Conservation (phyloP, 768 basidiomycete species). For the Gelatoporia subvermispora region DNA sequence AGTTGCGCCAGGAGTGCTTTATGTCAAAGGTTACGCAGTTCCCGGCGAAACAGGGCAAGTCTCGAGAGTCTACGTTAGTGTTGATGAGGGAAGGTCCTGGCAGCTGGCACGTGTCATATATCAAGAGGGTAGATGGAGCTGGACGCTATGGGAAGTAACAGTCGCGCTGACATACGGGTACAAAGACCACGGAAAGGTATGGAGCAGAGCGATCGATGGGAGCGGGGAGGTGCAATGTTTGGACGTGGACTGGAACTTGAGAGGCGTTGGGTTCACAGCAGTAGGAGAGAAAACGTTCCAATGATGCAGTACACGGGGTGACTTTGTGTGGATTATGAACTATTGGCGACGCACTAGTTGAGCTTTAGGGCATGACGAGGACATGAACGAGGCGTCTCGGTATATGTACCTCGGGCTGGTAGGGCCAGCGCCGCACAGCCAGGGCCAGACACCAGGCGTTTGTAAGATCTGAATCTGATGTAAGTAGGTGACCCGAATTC, state of each 20-base stretch:
- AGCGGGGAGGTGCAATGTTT: conserved; percentile 41
- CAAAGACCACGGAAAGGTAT: conserved; percentile 16
- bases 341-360: too few species aligned
- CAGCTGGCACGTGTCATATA: conserved; percentile 12
- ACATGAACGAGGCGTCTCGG: too few species aligned
- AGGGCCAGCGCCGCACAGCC: too few species aligned
- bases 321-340: too few species aligned
- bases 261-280: conserved; percentile 49
- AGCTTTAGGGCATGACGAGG: too few species aligned
- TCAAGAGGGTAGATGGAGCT: conserved; percentile 57
- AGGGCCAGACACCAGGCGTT: too few species aligned
- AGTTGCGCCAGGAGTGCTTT: neutral
- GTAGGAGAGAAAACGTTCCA: conserved; percentile 21
- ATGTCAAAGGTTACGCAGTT: conserved; percentile 16
- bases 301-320: too few species aligned
- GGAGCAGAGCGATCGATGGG: conserved; percentile 50
- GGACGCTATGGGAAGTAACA: conserved; percentile 63
- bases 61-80: conserved; percentile 10
- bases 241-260: conserved; percentile 56
- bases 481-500: too few species aligned
- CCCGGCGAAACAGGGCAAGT: conserved; percentile 7
- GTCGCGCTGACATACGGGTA: conserved; percentile 27
- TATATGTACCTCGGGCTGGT: too few species aligned
- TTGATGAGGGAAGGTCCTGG: conserved; percentile 14
- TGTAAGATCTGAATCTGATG: too few species aligned